phyloP scores from a whole-genome alignment of 2,329 filamentous ascomycete genomes.

The Domatiomyces globalis region DNA sequence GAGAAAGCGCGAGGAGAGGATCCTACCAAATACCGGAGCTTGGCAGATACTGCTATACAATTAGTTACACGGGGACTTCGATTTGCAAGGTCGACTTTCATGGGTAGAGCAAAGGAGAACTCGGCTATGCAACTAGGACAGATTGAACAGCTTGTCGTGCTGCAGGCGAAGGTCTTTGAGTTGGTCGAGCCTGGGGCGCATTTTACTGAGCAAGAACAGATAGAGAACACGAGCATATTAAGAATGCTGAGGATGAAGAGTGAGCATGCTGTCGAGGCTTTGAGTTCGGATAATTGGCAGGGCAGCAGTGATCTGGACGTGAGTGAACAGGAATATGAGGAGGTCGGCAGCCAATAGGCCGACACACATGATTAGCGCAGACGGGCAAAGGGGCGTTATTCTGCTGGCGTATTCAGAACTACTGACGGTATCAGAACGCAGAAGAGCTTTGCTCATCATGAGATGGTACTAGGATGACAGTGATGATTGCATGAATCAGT shows the following conservation, averaged over 20 bases:
- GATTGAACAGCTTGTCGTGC: conserved; percentile 10
- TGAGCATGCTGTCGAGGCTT: conserved; percentile 9
- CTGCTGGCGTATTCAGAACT: not conserved
- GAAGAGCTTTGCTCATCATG: not conserved
- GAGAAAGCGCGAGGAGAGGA: conserved; percentile 21
- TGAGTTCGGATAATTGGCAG: conserved; percentile 14
- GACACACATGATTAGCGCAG: not conserved
- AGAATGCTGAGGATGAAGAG: conserved; percentile 7
- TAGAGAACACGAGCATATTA: conserved; percentile 6
- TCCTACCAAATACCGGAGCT: conserved; percentile 1
- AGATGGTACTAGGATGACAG: not conserved
- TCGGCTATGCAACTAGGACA: conserved; percentile 11
- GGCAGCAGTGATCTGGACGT: conserved; percentile 15
- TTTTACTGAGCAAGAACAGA: conserved; percentile 9
- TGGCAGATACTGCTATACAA: conserved; percentile 5
- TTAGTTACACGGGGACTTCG: conserved; percentile 6
- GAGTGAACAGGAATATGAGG: conserved; percentile 12
- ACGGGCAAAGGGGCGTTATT: not conserved
- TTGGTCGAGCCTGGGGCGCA: conserved; percentile 11
- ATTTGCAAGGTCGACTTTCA: conserved; percentile 8
- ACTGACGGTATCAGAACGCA: not conserved
- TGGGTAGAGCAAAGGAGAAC: conserved; percentile 7
- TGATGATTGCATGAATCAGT: not conserved
- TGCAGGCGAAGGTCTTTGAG: conserved; percentile 10
- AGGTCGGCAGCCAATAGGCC: conserved; percentile 5